Evolutionary conservation across 1,139 yeast genomes (phyloP), one percentile per base, ranked within the genome.

Genomic region (Tardiomyces depauwii): DNA sequence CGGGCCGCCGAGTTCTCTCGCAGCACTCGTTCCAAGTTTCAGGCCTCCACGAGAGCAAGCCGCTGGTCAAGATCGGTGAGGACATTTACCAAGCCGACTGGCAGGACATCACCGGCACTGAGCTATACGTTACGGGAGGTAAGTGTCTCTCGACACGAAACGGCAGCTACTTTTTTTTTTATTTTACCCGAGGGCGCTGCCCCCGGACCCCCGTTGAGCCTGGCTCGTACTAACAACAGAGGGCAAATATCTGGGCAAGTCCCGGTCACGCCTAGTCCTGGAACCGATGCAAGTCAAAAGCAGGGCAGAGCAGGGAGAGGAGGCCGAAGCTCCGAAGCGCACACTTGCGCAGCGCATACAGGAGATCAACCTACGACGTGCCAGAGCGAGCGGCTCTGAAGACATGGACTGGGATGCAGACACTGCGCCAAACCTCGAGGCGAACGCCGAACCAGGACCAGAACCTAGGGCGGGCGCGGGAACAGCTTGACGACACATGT

Each of bases 61-160:
- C 87, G 2, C 56, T 79, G 32, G 66, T 80, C 40, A 73, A 74
- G 53, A 63, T 78, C 10, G 80, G 80, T 39, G 71, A 74, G 45
- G 68, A 67, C 16, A 67, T 86, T 2, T 85, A 79, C 60, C 78
- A 79, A 58, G 93, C 95, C 1, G 68, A 72, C 38, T 91, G 97
- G 96, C 72, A 75, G 43, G 76, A 76, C 49, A 65, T 86, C 12
- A 80, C 86, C 1, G 98, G 98, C 0, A 83, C 95, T 0, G 96
- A 89, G 57, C 65, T 91, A 50, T 47, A 76, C 44, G 57, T 65
- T 13, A 51, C 18, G 10, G 19, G 19, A 6, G 39, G 39, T 36
- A 16, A 36, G 39, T 36, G 5, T n/a, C n/a, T n/a, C n/a, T n/a
- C n/a, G n/a, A n/a, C n/a, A n/a, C n/a, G n/a, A n/a, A n/a, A n/a